These are phyloP conservation scores for Scleromitrula shiraiana DNA, from an alignment of 2,329 filamentous ascomycete species.

Conservation along the genomic window DNA sequence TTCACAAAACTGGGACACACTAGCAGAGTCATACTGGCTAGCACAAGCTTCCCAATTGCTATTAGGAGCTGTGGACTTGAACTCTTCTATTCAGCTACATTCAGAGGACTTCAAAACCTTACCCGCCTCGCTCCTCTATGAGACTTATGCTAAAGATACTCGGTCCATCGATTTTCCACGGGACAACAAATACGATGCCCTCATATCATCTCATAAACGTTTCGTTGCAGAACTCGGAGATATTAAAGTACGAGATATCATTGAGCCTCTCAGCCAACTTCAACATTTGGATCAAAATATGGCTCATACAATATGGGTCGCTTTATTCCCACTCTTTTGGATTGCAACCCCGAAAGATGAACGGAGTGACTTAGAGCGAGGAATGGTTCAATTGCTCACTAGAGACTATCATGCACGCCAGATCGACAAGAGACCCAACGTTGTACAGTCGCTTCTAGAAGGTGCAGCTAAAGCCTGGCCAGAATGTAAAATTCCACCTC, in stretches of 20 bases:
- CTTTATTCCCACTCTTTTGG: slow-evolving; percentile 91
- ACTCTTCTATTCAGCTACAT: slow-evolving; percentile 68
- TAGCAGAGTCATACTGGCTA: slow-evolving; percentile 94
- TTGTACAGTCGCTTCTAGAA: slow-evolving; percentile 84
- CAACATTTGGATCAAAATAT: slow-evolving; percentile 81
- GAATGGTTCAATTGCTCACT: slow-evolving; percentile 80
- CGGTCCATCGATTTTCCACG: slow-evolving; percentile 60
- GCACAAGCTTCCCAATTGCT: slow-evolving; percentile 90
- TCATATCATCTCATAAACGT: slow-evolving; percentile 71
- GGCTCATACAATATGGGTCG: slow-evolving; percentile 83
- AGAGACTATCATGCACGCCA: slow-evolving; percentile 95
- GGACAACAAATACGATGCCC: slow-evolving; percentile 73
- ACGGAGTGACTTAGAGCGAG: slow-evolving; percentile 80
- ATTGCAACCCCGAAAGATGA: slow-evolving; percentile 81
- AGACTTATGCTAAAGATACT: slow-evolving; percentile 62
- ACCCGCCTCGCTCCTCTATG: slow-evolving; percentile 65
- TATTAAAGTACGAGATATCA: slow-evolving; percentile 77
- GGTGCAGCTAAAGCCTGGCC: slow-evolving; percentile 79
- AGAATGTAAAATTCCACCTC: slow-evolving; percentile 84
- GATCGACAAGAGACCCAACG: slow-evolving; percentile 90
- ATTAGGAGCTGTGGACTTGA: slow-evolving; percentile 83
- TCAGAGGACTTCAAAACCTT: slow-evolving; percentile 75
- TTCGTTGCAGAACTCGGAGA: slow-evolving; percentile 80
- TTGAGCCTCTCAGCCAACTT: slow-evolving; percentile 84
- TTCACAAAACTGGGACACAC: slow-evolving; percentile 93